phyloP scores from a whole-genome alignment of 164 flowering plant genomes.

The Pachysandra terminalis region DNA sequence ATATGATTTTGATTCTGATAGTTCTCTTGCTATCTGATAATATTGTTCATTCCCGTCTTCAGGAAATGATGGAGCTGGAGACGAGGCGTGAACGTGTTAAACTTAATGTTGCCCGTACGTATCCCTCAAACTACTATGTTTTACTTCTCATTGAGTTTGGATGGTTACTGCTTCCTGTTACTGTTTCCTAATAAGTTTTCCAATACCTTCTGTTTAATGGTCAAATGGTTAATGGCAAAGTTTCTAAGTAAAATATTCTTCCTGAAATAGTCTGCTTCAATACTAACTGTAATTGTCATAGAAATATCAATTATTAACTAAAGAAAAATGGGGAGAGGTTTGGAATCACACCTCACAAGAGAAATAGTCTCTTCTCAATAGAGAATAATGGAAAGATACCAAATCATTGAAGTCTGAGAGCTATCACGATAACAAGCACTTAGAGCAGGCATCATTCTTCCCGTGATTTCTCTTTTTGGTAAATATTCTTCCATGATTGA shows the following conservation, averaged over 20 bases:
- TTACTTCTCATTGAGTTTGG: background rate
- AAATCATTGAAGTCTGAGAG: background rate
- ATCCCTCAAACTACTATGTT: conserved; percentile 13
- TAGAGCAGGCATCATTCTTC: background rate
- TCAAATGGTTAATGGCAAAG: no score
- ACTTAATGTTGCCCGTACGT: conserved; percentile 84
- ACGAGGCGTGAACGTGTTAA: conserved; percentile 77
- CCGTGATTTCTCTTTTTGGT: no score
- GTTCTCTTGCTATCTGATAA: conserved; percentile 1
- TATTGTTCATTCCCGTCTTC: conserved; percentile 15
- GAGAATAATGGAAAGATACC: background rate
- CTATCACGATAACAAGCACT: background rate
- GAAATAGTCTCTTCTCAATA: background rate
- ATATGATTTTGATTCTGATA: background rate
- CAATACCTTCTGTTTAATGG: no score
- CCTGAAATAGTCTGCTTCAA: no score
- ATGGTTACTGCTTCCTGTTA: background rate
- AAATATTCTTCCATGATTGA: no score
- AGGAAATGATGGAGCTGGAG: conserved; percentile 87
- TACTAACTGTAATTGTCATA: no score
- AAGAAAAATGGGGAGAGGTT: no score
- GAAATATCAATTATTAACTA: no score
- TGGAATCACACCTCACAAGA: background rate
- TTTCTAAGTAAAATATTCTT: no score
- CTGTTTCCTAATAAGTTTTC: conserved; percentile 3